Base-by-base conservation (phyloP, 1,139 yeast species). In the Yamadazyma jaroonii region DNA sequence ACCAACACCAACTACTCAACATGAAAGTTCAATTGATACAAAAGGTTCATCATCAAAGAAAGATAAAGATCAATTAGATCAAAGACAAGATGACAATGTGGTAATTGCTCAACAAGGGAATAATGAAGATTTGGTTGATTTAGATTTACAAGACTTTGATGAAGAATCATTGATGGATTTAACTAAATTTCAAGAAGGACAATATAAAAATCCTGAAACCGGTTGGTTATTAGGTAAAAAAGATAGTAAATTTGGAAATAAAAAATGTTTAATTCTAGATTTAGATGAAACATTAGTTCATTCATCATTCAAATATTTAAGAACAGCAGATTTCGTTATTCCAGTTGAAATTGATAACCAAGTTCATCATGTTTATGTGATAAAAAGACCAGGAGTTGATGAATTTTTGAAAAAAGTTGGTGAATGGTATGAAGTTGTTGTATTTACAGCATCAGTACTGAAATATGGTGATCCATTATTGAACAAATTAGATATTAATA, bases 301-400 rank as follows among this genome's bases (percentile, higher is more conserved):
- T 59, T 87, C 96, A 3, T 85, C 96, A 6, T 92, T 92, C 71
- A 90, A 92, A 61, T 88, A 84, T 59, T 75, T 92, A 44, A 78
- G 94, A 44, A 85, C 89, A 31, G 96, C 97, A 1, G 98, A 92
- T 62, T 92, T 92, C 64, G 95, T 94, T 35, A 87, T 94, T 37
- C 96, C 96, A 8, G 77, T 72, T 33, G 77, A 71, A 60, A 92
- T 92, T 46, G 97, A 92, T 54, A 83, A 83, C 52, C 94, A 86
- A 59, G 74, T 83, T 24, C 97, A 94, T 61, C 94, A 88, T 55
- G 98, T 92, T 34, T 92, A 89, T 59, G 98, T 92, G 24, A 88
- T 90, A 41, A 92, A 94, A 57, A 77, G 99, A 52, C 99, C 99
- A 1, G 98, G 98, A 1, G 98, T 94, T 35, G 98, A 92, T 61